phyloP scores from a whole-genome alignment of 768 basidiomycete species.

The Leccinum pellstonianum region DNA sequence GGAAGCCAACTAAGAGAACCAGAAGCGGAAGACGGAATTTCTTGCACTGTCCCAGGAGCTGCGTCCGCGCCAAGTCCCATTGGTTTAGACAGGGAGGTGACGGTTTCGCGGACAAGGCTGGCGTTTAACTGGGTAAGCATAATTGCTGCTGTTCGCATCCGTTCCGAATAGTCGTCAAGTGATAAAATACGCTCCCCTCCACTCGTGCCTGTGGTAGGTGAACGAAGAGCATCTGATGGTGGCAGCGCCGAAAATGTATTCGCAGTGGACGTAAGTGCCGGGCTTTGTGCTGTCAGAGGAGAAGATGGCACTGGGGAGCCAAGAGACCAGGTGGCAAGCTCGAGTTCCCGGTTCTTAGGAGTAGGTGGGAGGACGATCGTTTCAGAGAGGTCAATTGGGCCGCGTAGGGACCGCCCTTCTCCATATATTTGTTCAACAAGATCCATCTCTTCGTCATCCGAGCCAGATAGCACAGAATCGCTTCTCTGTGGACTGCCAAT shows the following conservation, averaged over 20 bases:
- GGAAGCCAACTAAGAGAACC: conserved; percentile 51
- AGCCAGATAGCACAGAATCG: conserved; percentile 19
- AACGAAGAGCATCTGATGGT: conserved; percentile 4
- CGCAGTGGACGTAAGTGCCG: conserved; percentile 15
- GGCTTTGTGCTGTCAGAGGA: conserved; percentile 39
- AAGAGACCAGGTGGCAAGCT: conserved; percentile 80
- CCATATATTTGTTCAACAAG: conserved; percentile 96
- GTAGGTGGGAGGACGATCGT: conserved; percentile 78
- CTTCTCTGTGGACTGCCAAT: conserved; percentile 22
- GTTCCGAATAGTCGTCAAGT: conserved; percentile 95
- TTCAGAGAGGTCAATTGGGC: conserved; percentile 77
- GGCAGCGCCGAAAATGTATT: conserved; percentile 5
- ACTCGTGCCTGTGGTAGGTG: conserved; percentile 1
- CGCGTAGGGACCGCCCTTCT: conserved; percentile 66
- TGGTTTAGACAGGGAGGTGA: conserved; percentile 26
- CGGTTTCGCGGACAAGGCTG: conserved; percentile 59
- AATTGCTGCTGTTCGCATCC: conserved; percentile 97
- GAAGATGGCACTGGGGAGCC: conserved; percentile 50
- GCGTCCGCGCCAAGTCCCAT: conserved; percentile 4
- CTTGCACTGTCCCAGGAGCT: conserved; percentile 7
- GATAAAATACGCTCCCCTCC: conserved; percentile 49
- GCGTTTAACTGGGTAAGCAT: conserved; percentile 98
- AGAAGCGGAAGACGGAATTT: conserved; percentile 16
- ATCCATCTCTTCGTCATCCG: conserved; percentile 88
- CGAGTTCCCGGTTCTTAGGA: conserved; percentile 88